Base-by-base conservation (phyloP, 2,329 filamentous ascomycete genomes). In the Aspergillus sp. region DNA sequence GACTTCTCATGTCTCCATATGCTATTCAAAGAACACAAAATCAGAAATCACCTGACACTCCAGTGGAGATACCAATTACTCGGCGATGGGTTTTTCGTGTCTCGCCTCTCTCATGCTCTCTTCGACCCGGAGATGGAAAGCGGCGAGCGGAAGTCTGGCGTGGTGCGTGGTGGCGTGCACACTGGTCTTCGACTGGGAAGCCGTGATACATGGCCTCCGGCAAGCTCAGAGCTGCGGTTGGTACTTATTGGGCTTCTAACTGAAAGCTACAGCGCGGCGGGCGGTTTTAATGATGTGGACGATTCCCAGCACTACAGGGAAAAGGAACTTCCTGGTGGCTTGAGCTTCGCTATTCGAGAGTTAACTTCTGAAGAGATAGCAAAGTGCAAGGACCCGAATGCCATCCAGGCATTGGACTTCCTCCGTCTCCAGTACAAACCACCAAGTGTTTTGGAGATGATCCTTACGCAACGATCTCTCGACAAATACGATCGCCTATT, bases 401-500 rank as follows among this genome's bases (percentile, higher is more conserved):
- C 85, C 0, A 77, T 97, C 15, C 84, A 91, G 62, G 93, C 93
- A 0, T 75, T 97, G n/a, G 93, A 97, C 67, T 97, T 98, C 60
- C 74, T 98, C 13, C 82, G 88, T 1, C 73, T 98, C 6, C 86
- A 90, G 41, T 97, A 96, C 68, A 86, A 85, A 37, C 78, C 90
- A 0, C 85, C 90, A 0, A 67, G 79, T 0, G 81, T 88, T 1
- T 73, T 97, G 0, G 76, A 83, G 37, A 75, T 83, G 0, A 77
- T 97, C 52, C 83, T 98, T 38, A 90, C 88, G 0, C 75, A 82
- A 0, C 65, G 75, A 0, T 78, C 85, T 1, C 70, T 97, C 9
- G 73, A 82, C 47, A 89, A 89, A 57, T 97, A 96, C 60, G 93
- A 97, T 64, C 76, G 78, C 42, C 78, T 96, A 32, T 97, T 96